phyloP scores from a whole-genome alignment of 2,329 filamentous ascomycete species.

The Talaromyces sp. region DNA sequence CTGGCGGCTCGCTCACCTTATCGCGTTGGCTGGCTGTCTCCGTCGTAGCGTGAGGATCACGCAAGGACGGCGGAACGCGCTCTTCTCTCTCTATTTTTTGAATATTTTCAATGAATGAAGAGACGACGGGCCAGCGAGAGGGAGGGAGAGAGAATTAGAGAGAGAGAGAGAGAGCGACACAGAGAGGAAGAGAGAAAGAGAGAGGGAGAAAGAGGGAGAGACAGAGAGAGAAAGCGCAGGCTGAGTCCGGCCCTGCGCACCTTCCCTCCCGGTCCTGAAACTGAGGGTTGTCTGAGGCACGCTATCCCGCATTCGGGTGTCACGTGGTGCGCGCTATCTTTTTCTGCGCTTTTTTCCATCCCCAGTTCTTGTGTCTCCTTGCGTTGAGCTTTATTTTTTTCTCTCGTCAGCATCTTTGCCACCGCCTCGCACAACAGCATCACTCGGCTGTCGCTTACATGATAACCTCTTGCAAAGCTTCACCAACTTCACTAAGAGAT shows the following conservation, averaged over 20 bases:
- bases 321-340: slow-evolving; percentile 14
- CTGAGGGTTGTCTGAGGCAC: slow-evolving; percentile 6
- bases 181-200: neutral
- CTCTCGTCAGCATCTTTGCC: neutral
- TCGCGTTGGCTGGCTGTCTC: neutral
- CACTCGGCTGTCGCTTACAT: too few species aligned
- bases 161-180: neutral
- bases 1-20: neutral
- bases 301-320: slow-evolving; percentile 12
- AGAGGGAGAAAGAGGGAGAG: neutral
- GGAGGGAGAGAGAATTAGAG: neutral
- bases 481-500: neutral
- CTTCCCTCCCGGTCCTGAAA: slow-evolving; percentile 4
- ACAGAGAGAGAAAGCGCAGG: slow-evolving; percentile 5
- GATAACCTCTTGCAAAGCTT: neutral
- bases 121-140: neutral
- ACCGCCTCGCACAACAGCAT: neutral
- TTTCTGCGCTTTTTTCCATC: slow-evolving; percentile 12
- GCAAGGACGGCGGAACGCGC: neutral
- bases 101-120: too few species aligned
- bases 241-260: slow-evolving; percentile 1
- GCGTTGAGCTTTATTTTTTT: slow-evolving; percentile 1
- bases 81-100: neutral
- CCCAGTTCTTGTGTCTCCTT: slow-evolving; percentile 12
- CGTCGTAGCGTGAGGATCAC: slow-evolving; percentile 5